A percentile compares a stretch with the other conserved stretches of the same genome.
These are phyloP conservation scores for Cryptosporidium ryanae DNA, from an alignment of 169 alveolate genomes.

Conservation along the genomic window DNA sequence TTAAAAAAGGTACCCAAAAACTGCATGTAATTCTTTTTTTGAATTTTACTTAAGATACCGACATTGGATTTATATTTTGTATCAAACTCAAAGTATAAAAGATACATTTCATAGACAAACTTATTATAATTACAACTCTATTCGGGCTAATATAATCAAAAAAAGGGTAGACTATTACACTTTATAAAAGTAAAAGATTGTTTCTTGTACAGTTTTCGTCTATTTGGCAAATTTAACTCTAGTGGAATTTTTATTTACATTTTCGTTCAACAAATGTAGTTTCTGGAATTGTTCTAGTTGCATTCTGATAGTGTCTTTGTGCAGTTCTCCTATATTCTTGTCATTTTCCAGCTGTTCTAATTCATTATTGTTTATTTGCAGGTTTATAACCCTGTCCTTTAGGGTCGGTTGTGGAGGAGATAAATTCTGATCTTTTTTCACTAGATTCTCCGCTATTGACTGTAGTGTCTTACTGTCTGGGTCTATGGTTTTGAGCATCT, in stretches of 20 bases:
- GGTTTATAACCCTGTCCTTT: constrained; percentile 27
- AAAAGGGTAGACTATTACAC: too few species aligned
- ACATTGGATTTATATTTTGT: too few species aligned
- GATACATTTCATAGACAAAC: too few species aligned
- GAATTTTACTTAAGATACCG: too few species aligned
- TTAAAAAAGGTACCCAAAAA: too few species aligned
- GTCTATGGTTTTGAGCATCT: constrained; percentile 48
- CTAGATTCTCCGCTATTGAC: constrained; percentile 63
- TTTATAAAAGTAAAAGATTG: too few species aligned
- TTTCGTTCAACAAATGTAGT: constrained; percentile 47
- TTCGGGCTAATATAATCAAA: too few species aligned
- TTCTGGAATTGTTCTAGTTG: constrained; percentile 68
- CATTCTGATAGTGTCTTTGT: constrained; percentile 70
- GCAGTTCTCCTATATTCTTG: constrained; percentile 43
- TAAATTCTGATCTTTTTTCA: constrained; percentile 43
- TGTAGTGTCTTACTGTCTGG: constrained; percentile 70
- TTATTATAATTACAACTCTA: too few species aligned
- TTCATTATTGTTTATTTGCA: constrained; percentile 30
- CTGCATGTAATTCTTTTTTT: too few species aligned
- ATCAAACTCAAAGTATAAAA: too few species aligned
- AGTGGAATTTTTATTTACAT: constrained; percentile 35
- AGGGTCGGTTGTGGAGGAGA: constrained; percentile 22
- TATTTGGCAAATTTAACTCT: neutral
- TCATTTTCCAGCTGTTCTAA: constrained; percentile 17
- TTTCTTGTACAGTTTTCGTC: too few species aligned